Percentiles rank a stretch among this genome's conserved stretches.
Evolutionary conservation across 305 asterid genomes (phyloP).

Genomic region (Fraxinus sp.): DNA sequence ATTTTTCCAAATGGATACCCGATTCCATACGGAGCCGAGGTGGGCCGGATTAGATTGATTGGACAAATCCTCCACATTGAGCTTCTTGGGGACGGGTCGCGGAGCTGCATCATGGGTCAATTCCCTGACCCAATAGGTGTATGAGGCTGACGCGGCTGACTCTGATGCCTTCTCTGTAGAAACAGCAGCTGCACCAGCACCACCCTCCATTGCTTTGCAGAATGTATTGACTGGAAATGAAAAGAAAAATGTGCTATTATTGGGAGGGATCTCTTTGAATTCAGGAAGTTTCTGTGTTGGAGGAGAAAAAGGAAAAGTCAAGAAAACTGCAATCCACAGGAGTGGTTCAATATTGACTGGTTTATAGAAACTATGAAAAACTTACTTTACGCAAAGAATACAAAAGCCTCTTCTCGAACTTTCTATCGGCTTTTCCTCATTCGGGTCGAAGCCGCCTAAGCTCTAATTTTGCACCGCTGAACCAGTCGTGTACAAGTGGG

Average conservation of each 20-base stretch:
- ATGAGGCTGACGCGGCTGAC: conserved; percentile 40
- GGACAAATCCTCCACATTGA: conserved; percentile 50
- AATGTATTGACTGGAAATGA: neutral
- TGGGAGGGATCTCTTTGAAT: neutral
- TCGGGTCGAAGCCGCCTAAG: neutral
- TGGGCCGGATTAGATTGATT: conserved; percentile 45
- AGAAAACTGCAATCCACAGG: neutral
- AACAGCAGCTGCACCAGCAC: neutral
- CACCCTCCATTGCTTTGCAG: neutral
- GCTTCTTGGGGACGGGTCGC: conserved; percentile 69
- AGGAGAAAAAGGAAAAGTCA: neutral
- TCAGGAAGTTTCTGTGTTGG: neutral
- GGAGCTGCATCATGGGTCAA: conserved; percentile 83
- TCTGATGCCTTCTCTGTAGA: neutral
- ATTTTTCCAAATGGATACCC: conserved; percentile 43
- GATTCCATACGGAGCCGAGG: conserved; percentile 87
- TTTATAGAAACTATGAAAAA: neutral
- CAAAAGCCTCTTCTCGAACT: neutral
- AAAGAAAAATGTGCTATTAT: neutral
- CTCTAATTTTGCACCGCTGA: neutral
- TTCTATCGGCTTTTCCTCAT: neutral
- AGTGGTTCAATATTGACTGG: neutral
- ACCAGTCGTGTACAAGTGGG: neutral
- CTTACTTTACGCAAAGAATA: neutral
- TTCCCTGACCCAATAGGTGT: conserved; percentile 88